Evolutionary conservation across 2,329 filamentous ascomycete genomes (phyloP), one percentile per base, ranked within the genome.

Genomic region (Coniochaeta pulveracea): DNA sequence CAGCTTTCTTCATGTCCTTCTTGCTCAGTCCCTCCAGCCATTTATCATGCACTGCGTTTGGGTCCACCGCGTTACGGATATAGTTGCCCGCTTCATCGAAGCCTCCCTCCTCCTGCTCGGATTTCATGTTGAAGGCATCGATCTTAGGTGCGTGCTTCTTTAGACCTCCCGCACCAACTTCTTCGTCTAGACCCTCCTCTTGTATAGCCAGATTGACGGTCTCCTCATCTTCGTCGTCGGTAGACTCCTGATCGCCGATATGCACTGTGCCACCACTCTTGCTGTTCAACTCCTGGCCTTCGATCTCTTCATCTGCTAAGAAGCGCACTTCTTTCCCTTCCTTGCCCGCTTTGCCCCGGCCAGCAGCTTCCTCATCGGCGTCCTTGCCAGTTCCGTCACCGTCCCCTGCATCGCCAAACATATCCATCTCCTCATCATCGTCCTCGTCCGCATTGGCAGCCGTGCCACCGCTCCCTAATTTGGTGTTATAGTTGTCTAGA

Each of bases 11-110:
- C 68, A 96, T 93, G 37, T 95, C 86, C 55, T 89, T 93, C 54
- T 93, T 95, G 44, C 81, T 91, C 14, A 95, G 63, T 0, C 91
- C 91, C 27, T 94, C 83, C 14, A 98, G 61, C 91, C 91, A 98
- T 19, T 72, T 72, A 58, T 98, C 91, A 54, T 98, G 86, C 16
- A 83, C 74, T 1, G 88, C 85, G 45, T 96, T 86, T 1, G 85
- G 85, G 47, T 98, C 91, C 7, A 63, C 72, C 1, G 88, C 88
- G 55, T 93, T 93, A 36, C 91, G 76, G 27, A 98, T 76, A 52
- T 78, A 98, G 55, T 96, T 98, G 8, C 89, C 89, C 2, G 78
- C 64, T 45, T 91, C 82, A 52, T 98, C 91, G 48, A 95, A 98
- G 9, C 77, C 72, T 1, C 91, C 91, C 45, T 96, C 89, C 49